These are phyloP conservation scores for Trapa incisa DNA, from an alignment of 345 rosid genomes.

Conservation along the genomic window DNA sequence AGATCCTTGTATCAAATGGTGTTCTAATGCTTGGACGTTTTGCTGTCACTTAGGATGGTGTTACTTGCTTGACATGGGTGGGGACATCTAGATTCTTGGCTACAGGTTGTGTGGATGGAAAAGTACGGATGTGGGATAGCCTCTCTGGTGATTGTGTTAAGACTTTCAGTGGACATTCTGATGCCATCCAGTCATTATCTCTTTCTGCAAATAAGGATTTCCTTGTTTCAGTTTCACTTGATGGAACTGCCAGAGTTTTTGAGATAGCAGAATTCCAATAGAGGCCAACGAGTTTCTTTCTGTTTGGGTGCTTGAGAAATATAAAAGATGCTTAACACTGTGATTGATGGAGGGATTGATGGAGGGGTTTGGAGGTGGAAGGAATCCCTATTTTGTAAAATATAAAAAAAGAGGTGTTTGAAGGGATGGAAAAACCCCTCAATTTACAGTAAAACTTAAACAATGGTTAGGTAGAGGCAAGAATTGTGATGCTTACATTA, in stretches of 20 bases:
- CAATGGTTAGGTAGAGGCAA: too few relatives aligned
- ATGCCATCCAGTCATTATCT: slow-evolving; percentile 44
- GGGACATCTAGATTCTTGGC: slow-evolving; percentile 54
- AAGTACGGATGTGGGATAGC: slow-evolving; percentile 69
- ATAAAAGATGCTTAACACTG: too few relatives aligned
- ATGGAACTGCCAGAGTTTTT: slow-evolving; percentile 65
- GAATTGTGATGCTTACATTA: too few relatives aligned
- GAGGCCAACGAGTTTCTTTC: not conserved
- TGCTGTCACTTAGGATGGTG: slow-evolving; percentile 39
- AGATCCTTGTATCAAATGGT: not conserved
- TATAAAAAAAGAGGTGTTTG: too few relatives aligned
- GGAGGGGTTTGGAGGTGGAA: too few relatives aligned
- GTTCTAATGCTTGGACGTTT: not conserved
- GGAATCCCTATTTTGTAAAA: too few relatives aligned
- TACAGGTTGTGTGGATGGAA: slow-evolving; percentile 68
- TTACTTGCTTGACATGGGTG: slow-evolving; percentile 68
- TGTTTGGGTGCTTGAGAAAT: too few relatives aligned
- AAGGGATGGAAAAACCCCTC: too few relatives aligned
- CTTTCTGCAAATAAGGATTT: slow-evolving; percentile 34
- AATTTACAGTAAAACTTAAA: too few relatives aligned
- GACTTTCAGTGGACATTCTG: slow-evolving; percentile 53
- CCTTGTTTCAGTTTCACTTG: slow-evolving; percentile 62
- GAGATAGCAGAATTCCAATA: slow-evolving; percentile 45
- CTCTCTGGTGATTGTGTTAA: slow-evolving; percentile 57
- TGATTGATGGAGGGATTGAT: too few relatives aligned